Conservation (phyloP, 2,329 filamentous ascomycete genomes). For the Colletotrichum salicis region DNA sequence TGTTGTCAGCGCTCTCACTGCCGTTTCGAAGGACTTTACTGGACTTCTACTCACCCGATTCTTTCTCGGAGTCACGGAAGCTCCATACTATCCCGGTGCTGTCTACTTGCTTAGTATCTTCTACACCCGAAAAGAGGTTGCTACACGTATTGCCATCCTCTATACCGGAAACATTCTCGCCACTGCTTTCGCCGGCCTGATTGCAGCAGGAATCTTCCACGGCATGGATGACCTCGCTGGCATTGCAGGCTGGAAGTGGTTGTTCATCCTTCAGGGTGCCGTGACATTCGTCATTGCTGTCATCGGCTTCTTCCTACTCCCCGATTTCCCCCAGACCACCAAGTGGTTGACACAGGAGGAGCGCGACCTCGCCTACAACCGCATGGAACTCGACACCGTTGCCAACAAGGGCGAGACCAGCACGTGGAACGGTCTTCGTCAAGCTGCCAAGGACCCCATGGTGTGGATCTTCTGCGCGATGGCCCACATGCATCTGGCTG, state of each 20-base stretch:
- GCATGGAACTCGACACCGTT: constrained; percentile 41
- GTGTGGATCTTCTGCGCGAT: constrained; percentile 60
- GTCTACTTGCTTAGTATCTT: constrained; percentile 68
- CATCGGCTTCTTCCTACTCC: constrained; percentile 36
- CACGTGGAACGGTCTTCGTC: constrained; percentile 41
- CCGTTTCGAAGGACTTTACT: constrained; percentile 46
- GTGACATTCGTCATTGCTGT: constrained; percentile 44
- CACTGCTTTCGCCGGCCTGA: constrained; percentile 74
- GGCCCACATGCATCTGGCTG: constrained; percentile 61
- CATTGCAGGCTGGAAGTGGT: constrained; percentile 54
- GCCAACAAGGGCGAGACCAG: constrained; percentile 39
- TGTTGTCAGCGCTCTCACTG: constrained; percentile 41
- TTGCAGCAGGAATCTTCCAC: constrained; percentile 70
- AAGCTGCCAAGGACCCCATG: constrained; percentile 52
- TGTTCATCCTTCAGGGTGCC: constrained; percentile 54
- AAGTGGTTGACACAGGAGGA: constrained; percentile 39
- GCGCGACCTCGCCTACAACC: constrained; percentile 37
- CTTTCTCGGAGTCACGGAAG: constrained; percentile 49
- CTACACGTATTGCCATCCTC: constrained; percentile 68
- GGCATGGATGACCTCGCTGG: constrained; percentile 58
- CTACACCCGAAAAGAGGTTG: constrained; percentile 75
- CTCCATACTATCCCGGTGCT: constrained; percentile 39
- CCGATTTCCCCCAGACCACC: constrained; percentile 39
- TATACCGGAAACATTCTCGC: constrained; percentile 72
- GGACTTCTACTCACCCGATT: constrained; percentile 48